Evolutionary conservation across 768 basidiomycete species (phyloP), one percentile per base, ranked within the genome.

Genomic region (Amanita exitialis): DNA sequence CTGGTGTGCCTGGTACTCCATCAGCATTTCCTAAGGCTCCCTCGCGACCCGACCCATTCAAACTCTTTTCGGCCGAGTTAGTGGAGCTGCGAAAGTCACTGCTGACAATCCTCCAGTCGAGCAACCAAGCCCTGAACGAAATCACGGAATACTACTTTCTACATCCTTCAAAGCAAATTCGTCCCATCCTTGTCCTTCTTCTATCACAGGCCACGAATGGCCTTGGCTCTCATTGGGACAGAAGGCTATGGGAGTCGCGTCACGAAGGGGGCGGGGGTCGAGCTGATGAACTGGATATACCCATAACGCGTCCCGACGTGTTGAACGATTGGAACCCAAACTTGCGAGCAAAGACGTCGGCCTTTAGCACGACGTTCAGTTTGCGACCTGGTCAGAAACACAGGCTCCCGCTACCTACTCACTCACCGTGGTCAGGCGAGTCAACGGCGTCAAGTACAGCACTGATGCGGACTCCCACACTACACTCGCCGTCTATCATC

Each of bases 101-200:
- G 15, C 72, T 90, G 55, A 67, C 72, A 53, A 75, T 97, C 52
- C 77, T 97, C 9, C 85, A 85, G 15, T 88, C 88, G 9, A 85
- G 86, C 4, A 85, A 95, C 64, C 86, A 91, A 13, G 78, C 82
- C 0, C 78, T 96, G 47, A 82, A 82, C 53, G 80, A 89, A 57
- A 82, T 94, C 48, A 86, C 93, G 1, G 81, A 90, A 54, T 95
- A 97, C 66, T 96, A 97, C 71, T 96, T 96, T 65, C 74, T 79
- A 34, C 87, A 88, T 56, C 84, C 83, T 2, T 90, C 91, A 4
- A 96, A 97, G 63, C 90, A 95, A 58, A 75, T 97, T 16, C 78
- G 94, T 3, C 93, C 93, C 0, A 71, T 93, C 50, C 76, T 97
- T 50, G 83, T 96, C 15, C 77, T 97, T 12, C 76, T 97, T 28